Conservation (phyloP, 2,329 filamentous ascomycete species). For the Chlorencoelia australis region DNA sequence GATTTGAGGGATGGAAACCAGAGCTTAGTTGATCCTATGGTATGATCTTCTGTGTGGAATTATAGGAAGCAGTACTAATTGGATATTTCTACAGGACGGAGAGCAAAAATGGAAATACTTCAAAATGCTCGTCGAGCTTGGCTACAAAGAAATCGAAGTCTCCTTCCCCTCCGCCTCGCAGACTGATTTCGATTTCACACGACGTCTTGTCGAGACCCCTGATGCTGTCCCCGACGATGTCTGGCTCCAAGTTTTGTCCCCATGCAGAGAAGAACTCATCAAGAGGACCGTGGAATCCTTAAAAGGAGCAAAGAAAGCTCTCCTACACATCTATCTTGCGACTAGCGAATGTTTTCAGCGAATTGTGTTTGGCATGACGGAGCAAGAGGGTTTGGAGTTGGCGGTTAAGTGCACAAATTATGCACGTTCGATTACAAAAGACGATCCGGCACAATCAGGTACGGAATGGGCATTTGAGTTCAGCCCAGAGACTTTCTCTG, state of each 20-base stretch:
- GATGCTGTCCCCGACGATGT: conserved; percentile 81
- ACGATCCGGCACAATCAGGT: conserved; percentile 45
- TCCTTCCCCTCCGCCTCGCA: conserved; percentile 92
- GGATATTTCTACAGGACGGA: conserved; percentile 61
- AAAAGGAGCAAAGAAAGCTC: conserved; percentile 81
- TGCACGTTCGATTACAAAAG: conserved; percentile 83
- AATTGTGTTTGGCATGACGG: conserved; percentile 79
- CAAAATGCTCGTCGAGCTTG: conserved; percentile 82
- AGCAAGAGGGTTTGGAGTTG: conserved; percentile 70
- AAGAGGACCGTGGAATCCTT: conserved; percentile 80
- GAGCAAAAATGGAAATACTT: conserved; percentile 95
- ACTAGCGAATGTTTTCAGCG: conserved; percentile 92
- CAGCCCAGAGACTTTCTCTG: conserved; percentile 82
- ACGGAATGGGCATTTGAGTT: conserved; percentile 75
- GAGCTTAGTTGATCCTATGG: conserved; percentile 87
- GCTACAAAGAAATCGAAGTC: conserved; percentile 97
- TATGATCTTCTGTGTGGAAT: conserved; percentile 28
- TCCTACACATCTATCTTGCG: conserved; percentile 91
- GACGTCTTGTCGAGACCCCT: conserved; percentile 74
- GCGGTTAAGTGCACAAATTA: conserved; percentile 80
- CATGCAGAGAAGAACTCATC: conserved; percentile 87
- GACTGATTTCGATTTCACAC: conserved; percentile 92
- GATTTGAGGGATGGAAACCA: conserved; percentile 91
- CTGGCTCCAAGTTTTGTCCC: conserved; percentile 82
- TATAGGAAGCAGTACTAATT: conserved; percentile 2